A percentile compares a stretch with the other conserved stretches of the same genome.
phyloP scores from a whole-genome alignment of 192 early-diverging fungal species.

The Rhizophagus prolifer region DNA sequence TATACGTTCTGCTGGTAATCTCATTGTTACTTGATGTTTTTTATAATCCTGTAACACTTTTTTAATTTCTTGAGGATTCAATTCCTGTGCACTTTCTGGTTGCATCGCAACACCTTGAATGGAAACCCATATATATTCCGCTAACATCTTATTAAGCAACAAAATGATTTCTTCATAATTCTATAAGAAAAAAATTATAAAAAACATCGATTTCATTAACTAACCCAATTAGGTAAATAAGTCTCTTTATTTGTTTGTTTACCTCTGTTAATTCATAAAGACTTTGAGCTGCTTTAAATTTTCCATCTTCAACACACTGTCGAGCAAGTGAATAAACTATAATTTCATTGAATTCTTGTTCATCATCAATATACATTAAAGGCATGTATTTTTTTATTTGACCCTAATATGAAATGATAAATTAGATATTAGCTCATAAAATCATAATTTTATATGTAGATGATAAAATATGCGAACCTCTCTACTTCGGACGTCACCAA shows the following conservation, averaged over 20 bases:
- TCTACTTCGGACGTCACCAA: slow-evolving; percentile 3
- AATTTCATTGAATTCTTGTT: slow-evolving; percentile 25
- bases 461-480: neutral
- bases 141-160: slow-evolving; percentile 35
- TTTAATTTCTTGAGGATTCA: slow-evolving; percentile 16
- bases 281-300: slow-evolving; percentile 10
- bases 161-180: slow-evolving; percentile 33
- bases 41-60: slow-evolving; percentile 8
- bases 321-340: slow-evolving; percentile 10
- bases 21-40: neutral
- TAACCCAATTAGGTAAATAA: neutral
- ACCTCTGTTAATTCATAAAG: slow-evolving; percentile 28
- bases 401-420: slow-evolving; percentile 15
- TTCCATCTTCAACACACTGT: slow-evolving; percentile 20
- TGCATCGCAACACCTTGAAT: neutral
- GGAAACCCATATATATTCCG: slow-evolving; percentile 25
- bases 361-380: slow-evolving; percentile 21
- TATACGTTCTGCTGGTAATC: neutral
- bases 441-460: neutral
- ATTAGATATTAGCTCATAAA: neutral
- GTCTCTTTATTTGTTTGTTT: neutral
- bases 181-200: slow-evolving; percentile 27
- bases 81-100: slow-evolving; percentile 3
- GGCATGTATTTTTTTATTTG: slow-evolving; percentile 8
- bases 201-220: neutral